Evolutionary conservation across 495 filamentous ascomycete species (phyloP), one percentile per base, ranked within the genome.

Genomic region (Bryoglossum gracile): DNA sequence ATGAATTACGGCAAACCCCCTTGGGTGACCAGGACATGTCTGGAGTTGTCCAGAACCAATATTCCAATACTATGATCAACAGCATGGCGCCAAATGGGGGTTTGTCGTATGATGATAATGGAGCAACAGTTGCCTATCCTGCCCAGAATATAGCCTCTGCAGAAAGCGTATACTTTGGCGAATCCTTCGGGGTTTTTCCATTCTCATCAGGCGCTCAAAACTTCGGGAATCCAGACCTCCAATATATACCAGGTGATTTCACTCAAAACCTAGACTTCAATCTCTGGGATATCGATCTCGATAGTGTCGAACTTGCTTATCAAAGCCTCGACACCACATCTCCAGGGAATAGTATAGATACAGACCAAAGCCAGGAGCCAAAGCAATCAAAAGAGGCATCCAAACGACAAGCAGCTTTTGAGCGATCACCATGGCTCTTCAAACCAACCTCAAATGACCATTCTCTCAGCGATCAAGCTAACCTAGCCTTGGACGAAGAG

Each of bases 351-450:
- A 19, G 6, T 8, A 6, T 5, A 24, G 16, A 43, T 6, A 4
- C 10, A 16, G 10, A 25, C 16, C 39, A 43, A 43, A 13, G 21
- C 11, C 4, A 4, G 23, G 8, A 43, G 6, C 22, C 17, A 9
- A 43, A 8, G 8, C 5, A 4, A 10, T 19, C 39, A 6, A 43
- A 21, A 19, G 17, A 25, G 16, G 35, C 16, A 6, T 38, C 35
- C 10, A 38, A 38, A 16, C 10, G 43, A 5, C 22, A 36, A 17
- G 43, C 43, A 17, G 43, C 43, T 16, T 46, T 46, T 30, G 28
- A 32, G 21, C 43, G 30, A 5, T 46, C 43, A 17, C 43, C 43
- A 16, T 46, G 26, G 26, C 18, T 35, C 9, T 46, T 10, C 5
- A 46, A 11, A 23, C 43, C 43, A 36, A 22, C 25, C 9, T 14